Conservation (phyloP, 768 basidiomycete species). For the Hygrocybe coccinea region DNA sequence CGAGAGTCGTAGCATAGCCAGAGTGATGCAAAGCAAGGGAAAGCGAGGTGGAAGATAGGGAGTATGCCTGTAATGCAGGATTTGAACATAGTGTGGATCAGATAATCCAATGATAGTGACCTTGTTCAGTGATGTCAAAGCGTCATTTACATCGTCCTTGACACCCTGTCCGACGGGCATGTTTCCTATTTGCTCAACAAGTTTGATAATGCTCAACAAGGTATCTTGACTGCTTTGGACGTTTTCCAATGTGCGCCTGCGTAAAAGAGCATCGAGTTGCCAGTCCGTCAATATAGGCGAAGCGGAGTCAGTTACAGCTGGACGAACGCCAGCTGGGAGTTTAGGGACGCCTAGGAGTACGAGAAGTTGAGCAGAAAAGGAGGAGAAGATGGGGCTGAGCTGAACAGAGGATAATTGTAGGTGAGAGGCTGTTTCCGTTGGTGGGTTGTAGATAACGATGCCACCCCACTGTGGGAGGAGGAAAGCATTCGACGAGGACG, state of each 20-base stretch:
- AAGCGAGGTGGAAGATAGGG: constrained; percentile 36
- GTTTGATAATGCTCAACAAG: constrained; percentile 72
- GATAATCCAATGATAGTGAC: constrained; percentile 38
- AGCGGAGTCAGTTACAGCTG: constrained; percentile 17
- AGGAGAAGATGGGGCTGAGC: constrained; percentile 51
- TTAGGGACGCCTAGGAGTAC: constrained; percentile 76
- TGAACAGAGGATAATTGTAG: constrained; percentile 39
- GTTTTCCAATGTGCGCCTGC: constrained; percentile 68
- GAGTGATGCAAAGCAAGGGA: constrained; percentile 53
- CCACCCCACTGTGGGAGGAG: constrained; percentile 93
- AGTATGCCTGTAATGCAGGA: constrained; percentile 35
- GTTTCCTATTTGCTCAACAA: constrained; percentile 81
- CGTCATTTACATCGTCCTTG: constrained; percentile 59
- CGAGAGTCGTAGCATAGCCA: constrained; percentile 53
- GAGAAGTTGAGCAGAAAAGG: constrained; percentile 68
- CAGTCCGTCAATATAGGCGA: constrained; percentile 50
- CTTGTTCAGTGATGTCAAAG: constrained; percentile 68
- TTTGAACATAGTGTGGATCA: background rate
- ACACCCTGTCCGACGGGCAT: constrained; percentile 89
- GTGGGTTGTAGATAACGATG: constrained; percentile 71
- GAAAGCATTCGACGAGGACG: constrained; percentile 61
- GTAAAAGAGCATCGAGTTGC: constrained; percentile 77
- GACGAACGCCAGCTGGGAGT: constrained; percentile 46
- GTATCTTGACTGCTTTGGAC: constrained; percentile 64
- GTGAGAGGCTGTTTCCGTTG: constrained; percentile 25